These are phyloP conservation scores for Moesziomyces parantarcticus DNA, from an alignment of 1,284 basidiomycete genomes.

Conservation along the genomic window DNA sequence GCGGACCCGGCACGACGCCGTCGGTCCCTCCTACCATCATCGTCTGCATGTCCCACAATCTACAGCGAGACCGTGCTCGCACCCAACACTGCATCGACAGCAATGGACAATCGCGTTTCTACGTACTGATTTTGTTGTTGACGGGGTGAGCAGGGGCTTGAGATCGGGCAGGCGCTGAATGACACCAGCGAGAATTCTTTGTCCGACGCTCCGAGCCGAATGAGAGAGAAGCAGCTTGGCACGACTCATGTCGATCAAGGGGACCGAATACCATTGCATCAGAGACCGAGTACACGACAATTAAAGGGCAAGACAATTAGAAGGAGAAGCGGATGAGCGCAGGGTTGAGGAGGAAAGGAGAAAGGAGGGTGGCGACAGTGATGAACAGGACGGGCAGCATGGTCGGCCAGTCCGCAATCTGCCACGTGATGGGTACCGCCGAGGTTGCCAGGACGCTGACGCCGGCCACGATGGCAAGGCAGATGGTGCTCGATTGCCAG, in stretches of 20 bases:
- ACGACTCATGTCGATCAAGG: too few relatives aligned
- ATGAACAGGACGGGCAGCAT: constrained; percentile 27
- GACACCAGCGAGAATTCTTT: too few relatives aligned
- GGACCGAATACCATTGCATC: too few relatives aligned
- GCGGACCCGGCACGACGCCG: neutral
- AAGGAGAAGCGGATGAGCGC: constrained; percentile 52
- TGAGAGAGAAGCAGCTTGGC: too few relatives aligned
- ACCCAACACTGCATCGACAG: neutral
- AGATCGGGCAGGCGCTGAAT: too few relatives aligned
- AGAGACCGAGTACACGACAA: too few relatives aligned
- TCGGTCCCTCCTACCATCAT: constrained; percentile 11
- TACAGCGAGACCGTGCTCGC: too few relatives aligned
- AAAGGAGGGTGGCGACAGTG: constrained; percentile 35
- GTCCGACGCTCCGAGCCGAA: too few relatives aligned
- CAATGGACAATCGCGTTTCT: constrained; percentile 5
- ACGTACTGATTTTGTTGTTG: too few relatives aligned
- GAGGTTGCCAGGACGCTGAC: constrained; percentile 58
- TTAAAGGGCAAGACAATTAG: constrained; percentile 12
- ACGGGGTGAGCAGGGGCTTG: too few relatives aligned
- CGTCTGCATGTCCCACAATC: neutral
- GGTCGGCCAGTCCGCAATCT: constrained; percentile 60
- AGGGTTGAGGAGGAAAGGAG: constrained; percentile 52
- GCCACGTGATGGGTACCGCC: constrained; percentile 75
- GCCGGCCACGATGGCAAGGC: constrained; percentile 73
- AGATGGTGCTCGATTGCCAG: constrained; percentile 72